Evolutionary conservation across 345 rosid species (phyloP).

Genomic region (Erucastrum elatum): DNA sequence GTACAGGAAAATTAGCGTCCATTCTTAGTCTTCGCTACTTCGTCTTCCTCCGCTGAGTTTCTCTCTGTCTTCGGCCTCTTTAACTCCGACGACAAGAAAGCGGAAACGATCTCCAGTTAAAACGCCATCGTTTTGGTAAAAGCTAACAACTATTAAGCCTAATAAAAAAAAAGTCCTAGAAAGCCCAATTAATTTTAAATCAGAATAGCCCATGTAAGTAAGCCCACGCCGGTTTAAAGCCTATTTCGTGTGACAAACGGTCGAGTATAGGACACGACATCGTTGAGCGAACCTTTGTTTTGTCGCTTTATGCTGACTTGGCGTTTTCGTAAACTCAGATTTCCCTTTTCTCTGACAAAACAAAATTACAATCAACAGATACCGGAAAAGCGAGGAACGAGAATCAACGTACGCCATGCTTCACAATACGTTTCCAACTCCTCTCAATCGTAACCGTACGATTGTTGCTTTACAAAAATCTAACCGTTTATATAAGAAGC

Average conservation of each 20-base stretch:
- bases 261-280: constrained; percentile 21
- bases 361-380: constrained; percentile 20
- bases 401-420: constrained; percentile 12
- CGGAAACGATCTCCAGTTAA: neutral
- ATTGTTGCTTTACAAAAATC: neutral
- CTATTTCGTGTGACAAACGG: constrained; percentile 20
- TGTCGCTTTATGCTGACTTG: constrained; percentile 39
- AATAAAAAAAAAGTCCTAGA: neutral
- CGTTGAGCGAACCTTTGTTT: constrained; percentile 2
- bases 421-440: neutral
- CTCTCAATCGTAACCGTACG: constrained; percentile 8
- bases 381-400: constrained; percentile 19
- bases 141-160: neutral
- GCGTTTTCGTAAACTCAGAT: constrained; percentile 34
- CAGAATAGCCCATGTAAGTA: neutral
- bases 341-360: constrained; percentile 34
- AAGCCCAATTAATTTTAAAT: neutral
- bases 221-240: neutral
- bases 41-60: neutral
- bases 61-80: neutral
- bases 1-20: constrained; percentile 44
- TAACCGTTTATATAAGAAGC: constrained; percentile 5
- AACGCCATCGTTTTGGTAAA: neutral
- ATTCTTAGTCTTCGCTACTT: neutral
- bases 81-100: neutral